phyloP scores from a whole-genome alignment of 257 asterid species.

The Capsicum chinense region DNA sequence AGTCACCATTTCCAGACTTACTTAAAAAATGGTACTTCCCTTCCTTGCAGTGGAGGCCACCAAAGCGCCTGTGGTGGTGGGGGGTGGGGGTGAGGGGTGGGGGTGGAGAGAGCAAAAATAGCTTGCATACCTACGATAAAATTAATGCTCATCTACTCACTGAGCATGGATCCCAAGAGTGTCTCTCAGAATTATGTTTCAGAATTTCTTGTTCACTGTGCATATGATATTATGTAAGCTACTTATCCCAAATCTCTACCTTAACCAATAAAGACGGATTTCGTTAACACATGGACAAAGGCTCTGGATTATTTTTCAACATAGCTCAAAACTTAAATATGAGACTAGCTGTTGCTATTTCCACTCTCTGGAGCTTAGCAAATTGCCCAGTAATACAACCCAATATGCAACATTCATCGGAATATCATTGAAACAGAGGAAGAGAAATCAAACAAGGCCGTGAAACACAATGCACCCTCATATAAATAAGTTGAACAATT shows the following conservation, averaged over 20 bases:
- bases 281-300: background rate
- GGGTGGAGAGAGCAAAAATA: too few relatives aligned
- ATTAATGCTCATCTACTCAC: background rate
- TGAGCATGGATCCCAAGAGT: background rate
- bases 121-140: background rate
- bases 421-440: background rate
- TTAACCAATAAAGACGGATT: background rate
- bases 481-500: background rate
- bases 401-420: background rate
- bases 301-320: background rate
- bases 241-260: background rate
- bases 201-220: background rate
- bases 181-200: background rate
- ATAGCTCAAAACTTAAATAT: background rate
- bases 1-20: background rate
- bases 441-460: constrained; percentile 3
- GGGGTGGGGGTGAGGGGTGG: too few relatives aligned
- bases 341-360: background rate
- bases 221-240: background rate
- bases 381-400: background rate
- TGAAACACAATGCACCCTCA: background rate
- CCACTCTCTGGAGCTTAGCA: background rate
- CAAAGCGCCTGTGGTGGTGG: too few relatives aligned
- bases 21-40: background rate
- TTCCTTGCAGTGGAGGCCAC: background rate